Evolutionary conservation across 306 rosid genomes (phyloP).

Genomic region (Quercus wislizeni): DNA sequence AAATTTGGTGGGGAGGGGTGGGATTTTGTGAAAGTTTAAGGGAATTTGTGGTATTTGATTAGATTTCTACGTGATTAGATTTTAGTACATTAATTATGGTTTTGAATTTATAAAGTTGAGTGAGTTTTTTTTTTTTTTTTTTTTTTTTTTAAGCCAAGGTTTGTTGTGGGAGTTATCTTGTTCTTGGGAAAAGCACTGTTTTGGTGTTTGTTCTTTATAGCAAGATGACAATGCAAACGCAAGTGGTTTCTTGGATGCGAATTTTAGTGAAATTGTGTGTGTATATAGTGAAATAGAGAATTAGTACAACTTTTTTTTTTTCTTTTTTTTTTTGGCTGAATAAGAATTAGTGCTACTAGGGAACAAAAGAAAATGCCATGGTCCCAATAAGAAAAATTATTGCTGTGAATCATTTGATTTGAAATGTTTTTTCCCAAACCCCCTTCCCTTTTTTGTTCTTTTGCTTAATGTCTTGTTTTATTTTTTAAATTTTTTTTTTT

Average conservation of each 20-base stretch:
- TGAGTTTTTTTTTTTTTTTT: too few species aligned
- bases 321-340: too few species aligned
- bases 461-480: not conserved
- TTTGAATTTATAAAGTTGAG: not conserved
- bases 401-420: not conserved
- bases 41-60: slow-evolving; percentile 31
- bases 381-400: slow-evolving; percentile 18
- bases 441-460: not conserved
- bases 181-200: slow-evolving; percentile 24
- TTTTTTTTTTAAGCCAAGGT: not conserved
- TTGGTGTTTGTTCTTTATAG: slow-evolving; percentile 29
- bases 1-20: not conserved
- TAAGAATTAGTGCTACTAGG: not conserved
- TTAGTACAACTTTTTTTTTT: not conserved
- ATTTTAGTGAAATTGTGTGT: slow-evolving; percentile 17
- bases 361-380: slow-evolving; percentile 30
- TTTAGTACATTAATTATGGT: not conserved
- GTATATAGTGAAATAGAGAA: not conserved
- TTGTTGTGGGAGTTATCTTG: not conserved
- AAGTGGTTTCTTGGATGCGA: slow-evolving; percentile 6
- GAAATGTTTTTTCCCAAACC: not conserved
- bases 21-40: slow-evolving; percentile 10
- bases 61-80: not conserved
- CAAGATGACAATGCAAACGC: slow-evolving; percentile 21
- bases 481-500: too few species aligned